Evolutionary conservation across 495 filamentous ascomycete species (phyloP).

Genomic region (Endocarpon pusillum): DNA sequence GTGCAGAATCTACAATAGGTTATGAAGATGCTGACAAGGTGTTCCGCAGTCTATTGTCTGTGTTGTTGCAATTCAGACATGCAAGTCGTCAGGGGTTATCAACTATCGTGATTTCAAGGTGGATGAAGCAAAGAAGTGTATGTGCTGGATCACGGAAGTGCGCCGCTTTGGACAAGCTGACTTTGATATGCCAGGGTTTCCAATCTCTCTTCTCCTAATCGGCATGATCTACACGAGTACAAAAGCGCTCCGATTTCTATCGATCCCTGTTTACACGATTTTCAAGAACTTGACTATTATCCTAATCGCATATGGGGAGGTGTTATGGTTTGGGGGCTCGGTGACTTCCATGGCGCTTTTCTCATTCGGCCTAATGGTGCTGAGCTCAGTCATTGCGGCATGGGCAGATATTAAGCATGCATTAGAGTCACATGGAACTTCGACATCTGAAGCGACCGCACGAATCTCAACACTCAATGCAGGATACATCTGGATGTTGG

Average conservation of each 20-base stretch:
- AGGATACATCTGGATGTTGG: constrained; percentile 93
- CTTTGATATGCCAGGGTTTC: constrained; percentile 55
- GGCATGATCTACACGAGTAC: constrained; percentile 98
- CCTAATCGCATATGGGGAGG: constrained; percentile 94
- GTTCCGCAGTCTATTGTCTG: constrained; percentile 66
- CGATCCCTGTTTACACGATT: constrained; percentile 97
- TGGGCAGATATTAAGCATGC: constrained; percentile 97
- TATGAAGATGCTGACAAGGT: too few species aligned
- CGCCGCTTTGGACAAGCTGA: constrained; percentile 11
- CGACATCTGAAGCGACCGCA: constrained; percentile 42
- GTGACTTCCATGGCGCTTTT: constrained; percentile 78
- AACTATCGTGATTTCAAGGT: constrained; percentile 79
- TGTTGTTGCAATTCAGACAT: constrained; percentile 68
- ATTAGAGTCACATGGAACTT: constrained; percentile 40
- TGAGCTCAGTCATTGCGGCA: constrained; percentile 85
- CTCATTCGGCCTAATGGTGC: constrained; percentile 94
- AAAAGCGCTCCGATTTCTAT: constrained; percentile 92
- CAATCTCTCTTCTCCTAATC: constrained; percentile 88
- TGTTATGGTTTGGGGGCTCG: constrained; percentile 95
- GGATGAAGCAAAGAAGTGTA: constrained; percentile 86
- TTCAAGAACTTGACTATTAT: constrained; percentile 99
- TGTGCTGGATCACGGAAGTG: constrained; percentile 12
- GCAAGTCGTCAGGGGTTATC: constrained; percentile 71
- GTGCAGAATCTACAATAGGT: constrained; percentile 9
- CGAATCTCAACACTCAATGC: constrained; percentile 82